Conservation (phyloP, 2,329 filamentous ascomycete genomes). For the Beauveria bassiana region DNA sequence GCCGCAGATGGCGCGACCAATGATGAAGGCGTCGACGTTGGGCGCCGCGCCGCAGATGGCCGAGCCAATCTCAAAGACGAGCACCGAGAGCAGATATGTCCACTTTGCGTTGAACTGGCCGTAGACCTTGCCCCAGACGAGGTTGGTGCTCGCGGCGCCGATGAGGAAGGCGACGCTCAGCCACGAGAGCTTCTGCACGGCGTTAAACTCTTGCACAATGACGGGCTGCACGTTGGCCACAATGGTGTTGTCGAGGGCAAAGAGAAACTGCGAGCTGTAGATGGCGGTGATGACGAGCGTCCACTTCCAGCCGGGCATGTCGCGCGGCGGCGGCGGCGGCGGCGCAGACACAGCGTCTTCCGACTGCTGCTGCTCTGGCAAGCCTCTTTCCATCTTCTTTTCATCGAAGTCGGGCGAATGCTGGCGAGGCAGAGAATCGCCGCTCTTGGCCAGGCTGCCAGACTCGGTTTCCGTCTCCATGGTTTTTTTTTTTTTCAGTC, state of each 20-base stretch:
- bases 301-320: constrained; percentile 11
- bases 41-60: constrained; percentile 32
- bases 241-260: constrained; percentile 41
- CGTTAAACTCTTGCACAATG: constrained; percentile 28
- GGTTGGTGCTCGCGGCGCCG: constrained; percentile 29
- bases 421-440: not conserved
- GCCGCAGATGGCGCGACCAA: constrained; percentile 34
- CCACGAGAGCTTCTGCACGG: constrained; percentile 33
- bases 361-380: not conserved
- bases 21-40: constrained; percentile 34
- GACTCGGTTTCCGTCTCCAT: not conserved
- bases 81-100: constrained; percentile 19
- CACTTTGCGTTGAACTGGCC: constrained; percentile 37
- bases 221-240: constrained; percentile 37
- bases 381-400: not conserved
- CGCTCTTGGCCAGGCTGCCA: not conserved
- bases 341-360: not conserved
- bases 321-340: not conserved
- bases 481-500: not conserved
- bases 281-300: constrained; percentile 10
- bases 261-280: constrained; percentile 25
- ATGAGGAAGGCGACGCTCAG: constrained; percentile 29
- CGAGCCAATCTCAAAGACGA: constrained; percentile 19
- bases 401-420: not conserved
- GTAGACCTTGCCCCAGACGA: constrained; percentile 33